A percentile compares a stretch with the other conserved stretches of the same genome.
Evolutionary conservation across 768 basidiomycete genomes (phyloP).

Genomic region (Lyophyllum atratum): DNA sequence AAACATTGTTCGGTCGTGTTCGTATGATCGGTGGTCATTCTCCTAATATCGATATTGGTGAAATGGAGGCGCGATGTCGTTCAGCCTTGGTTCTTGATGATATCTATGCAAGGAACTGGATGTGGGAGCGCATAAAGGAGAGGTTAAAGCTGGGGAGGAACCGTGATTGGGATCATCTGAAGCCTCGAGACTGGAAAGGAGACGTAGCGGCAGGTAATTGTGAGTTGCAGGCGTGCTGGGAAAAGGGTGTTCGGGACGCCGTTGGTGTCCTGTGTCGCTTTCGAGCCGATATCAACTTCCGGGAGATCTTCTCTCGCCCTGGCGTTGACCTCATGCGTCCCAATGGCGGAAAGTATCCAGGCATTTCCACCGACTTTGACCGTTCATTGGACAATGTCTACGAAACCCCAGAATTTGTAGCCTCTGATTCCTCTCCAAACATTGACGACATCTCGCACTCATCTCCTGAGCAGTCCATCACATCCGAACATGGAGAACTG

Average conservation of each 20-base stretch:
- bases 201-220: slow-evolving; percentile 8
- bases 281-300: not conserved
- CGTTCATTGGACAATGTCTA: slow-evolving; percentile 13
- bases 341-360: slow-evolving; percentile 26
- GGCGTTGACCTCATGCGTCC: slow-evolving; percentile 26
- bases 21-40: slow-evolving; percentile 26
- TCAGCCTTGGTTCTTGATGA: slow-evolving; percentile 20
- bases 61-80: slow-evolving; percentile 16
- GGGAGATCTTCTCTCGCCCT: not conserved
- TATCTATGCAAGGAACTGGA: slow-evolving; percentile 18
- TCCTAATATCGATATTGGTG: slow-evolving; percentile 18
- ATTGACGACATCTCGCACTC: not conserved
- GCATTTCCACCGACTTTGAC: slow-evolving; percentile 24
- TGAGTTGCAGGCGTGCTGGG: slow-evolving; percentile 18
- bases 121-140: slow-evolving; percentile 20
- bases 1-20: slow-evolving; percentile 26
- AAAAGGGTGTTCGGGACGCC: slow-evolving; percentile 5
- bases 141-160: slow-evolving; percentile 20
- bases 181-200: slow-evolving; percentile 22
- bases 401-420: not conserved
- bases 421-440: not conserved
- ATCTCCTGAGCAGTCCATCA: not conserved
- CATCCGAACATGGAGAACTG: not conserved
- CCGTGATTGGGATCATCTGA: slow-evolving; percentile 26
- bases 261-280: not conserved